Base-by-base conservation (phyloP, 805 yeast genomes). In the Wickerhamomyces chaumierensis region DNA sequence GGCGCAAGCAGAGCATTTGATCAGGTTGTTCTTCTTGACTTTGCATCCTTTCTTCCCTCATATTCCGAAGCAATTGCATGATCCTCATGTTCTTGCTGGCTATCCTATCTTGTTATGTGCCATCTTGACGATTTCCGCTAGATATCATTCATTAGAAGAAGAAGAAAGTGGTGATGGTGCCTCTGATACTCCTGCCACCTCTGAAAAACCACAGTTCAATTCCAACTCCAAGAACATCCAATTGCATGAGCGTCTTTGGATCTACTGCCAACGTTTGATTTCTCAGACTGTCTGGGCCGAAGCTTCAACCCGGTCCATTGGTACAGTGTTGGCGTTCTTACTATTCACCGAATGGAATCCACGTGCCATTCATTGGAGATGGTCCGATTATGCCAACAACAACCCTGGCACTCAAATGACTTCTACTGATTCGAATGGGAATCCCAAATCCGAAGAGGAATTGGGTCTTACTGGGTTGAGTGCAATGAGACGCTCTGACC, bases 331-430 rank as follows among this genome's bases (percentile, higher is more conserved):
- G 43, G 88, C 96, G 1, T 84, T 88, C 52, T 59, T 88, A 36
- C 63, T 88, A 15, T 80, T 85, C 48, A 83, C 95, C 0, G 96
- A 90, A 57, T 88, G 97, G 97, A 86, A 87, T 49, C 96, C 96
- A 3, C 65, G 95, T 39, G 95, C 95, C 3, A 86, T 87, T 43
- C 96, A 87, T 57, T 81, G 87, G 80, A 63, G 86, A 46, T 75
- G 90, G 83, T 61, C 77, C 1, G 95, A 88, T 58, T 83, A 85
- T 59, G 94, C 90, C 48, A 58, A 62, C 36, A 66, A 73, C 0
- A 78, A 71, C 8, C 42, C 40, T 15, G 44, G 46, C 23, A 46
- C 39, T n/a, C 36, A 39, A 43, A 32, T 34, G 36, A n/a, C 27
- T 29, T 18, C 40, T 41, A 21, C 25, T 3, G 38, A 40, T 31